A percentile compares a stretch with the other conserved stretches of the same genome.
Conservation (phyloP, 441 rosid genomes). For the Isatis lusitanica region DNA sequence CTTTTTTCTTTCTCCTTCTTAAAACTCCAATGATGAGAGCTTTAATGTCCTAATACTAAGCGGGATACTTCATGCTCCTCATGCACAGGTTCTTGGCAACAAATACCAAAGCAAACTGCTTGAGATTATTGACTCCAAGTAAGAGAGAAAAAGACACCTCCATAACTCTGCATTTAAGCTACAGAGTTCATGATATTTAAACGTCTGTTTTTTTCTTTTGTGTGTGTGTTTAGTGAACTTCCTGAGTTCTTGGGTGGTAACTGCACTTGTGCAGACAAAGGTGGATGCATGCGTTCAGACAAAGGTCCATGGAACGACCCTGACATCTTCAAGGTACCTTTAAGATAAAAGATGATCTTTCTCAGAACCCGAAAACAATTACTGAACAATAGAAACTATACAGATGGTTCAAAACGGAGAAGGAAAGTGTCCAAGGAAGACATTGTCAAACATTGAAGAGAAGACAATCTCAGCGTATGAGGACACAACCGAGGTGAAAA, state of each 20-base stretch:
- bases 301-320: constrained; percentile 92
- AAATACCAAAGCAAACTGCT: constrained; percentile 89
- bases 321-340: constrained; percentile 66
- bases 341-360: neutral
- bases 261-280: constrained; percentile 82
- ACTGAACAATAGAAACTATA: neutral
- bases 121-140: constrained; percentile 88
- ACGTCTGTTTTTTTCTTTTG: neutral
- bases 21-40: neutral
- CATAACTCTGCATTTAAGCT: neutral
- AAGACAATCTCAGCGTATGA: constrained; percentile 53
- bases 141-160: neutral
- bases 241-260: constrained; percentile 90
- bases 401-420: constrained; percentile 81
- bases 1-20: neutral
- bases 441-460: constrained; percentile 52
- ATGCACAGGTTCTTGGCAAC: constrained; percentile 71
- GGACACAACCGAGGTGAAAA: constrained; percentile 40
- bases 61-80: neutral
- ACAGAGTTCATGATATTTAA: neutral
- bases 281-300: constrained; percentile 90
- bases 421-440: constrained; percentile 53
- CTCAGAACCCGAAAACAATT: neutral
- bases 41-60: neutral
- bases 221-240: constrained; percentile 57